phyloP scores from a whole-genome alignment of 495 filamentous ascomycete genomes.

The Daldinia bambusicola region DNA sequence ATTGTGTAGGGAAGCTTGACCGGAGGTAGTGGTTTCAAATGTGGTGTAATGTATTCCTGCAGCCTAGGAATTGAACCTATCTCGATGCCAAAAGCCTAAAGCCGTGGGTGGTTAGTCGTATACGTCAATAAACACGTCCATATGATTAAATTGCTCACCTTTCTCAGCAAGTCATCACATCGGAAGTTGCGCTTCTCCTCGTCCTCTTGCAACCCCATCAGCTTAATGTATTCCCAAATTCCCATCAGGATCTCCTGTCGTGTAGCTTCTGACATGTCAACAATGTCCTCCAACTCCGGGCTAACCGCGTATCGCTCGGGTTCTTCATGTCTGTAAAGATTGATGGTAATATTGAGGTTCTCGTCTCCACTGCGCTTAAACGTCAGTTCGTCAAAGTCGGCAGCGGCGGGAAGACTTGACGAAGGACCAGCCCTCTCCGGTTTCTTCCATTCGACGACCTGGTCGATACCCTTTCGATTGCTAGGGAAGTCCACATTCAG shows the following conservation, averaged over 20 bases:
- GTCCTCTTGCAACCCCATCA: conserved; percentile 87
- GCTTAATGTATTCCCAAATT: conserved; percentile 93
- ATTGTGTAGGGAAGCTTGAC: conserved; percentile 91
- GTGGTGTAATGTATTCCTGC: conserved; percentile 75
- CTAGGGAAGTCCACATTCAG: conserved; percentile 89
- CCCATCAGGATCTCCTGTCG: conserved; percentile 86
- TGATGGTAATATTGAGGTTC: conserved; percentile 90
- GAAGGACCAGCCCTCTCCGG: conserved; percentile 66
- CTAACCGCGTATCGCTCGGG: conserved; percentile 85
- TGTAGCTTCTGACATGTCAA: conserved; percentile 88
- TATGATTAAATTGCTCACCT: conserved; percentile 61
- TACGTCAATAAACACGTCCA: background rate
- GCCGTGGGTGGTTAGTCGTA: conserved; percentile 32
- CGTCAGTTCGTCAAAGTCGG: conserved; percentile 89
- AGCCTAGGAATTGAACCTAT: conserved; percentile 89
- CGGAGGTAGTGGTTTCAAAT: conserved; percentile 82
- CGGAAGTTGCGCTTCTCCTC: conserved; percentile 91
- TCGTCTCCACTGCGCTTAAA: conserved; percentile 93
- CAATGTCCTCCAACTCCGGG: conserved; percentile 79
- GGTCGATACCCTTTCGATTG: conserved; percentile 59
- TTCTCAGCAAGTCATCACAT: conserved; percentile 83
- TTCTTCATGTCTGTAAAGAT: conserved; percentile 83
- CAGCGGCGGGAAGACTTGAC: conserved; percentile 61
- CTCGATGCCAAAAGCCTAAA: conserved; percentile 80
- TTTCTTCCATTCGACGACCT: conserved; percentile 60